Base-by-base conservation (phyloP, 73 alveolate species). In the Loxodes magnus region DNA sequence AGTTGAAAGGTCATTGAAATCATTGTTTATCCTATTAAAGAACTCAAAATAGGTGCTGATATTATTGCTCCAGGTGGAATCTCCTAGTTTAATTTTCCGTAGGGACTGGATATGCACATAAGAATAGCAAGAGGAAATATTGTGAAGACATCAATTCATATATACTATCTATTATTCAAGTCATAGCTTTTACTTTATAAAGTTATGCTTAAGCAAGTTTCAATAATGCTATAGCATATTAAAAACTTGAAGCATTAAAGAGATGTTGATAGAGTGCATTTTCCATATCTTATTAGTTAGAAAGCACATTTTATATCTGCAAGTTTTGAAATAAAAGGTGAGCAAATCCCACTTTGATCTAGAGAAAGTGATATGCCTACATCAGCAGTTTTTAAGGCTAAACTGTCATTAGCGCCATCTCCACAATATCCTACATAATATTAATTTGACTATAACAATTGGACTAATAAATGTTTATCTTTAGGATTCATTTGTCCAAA, bases 401-500 rank as follows among this genome's bases (percentile, higher is more conserved):
- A 81, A 44, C 94, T 75, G 52, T 86, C 97, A 59, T 86, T 86
- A 9, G 97, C 97, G 2, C 97, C 97, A 77, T 86, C 97, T 5
- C 97, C 97, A 49, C 94, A 80, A 94, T 81, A 81, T 20, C 92
- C 84, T 2, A 81, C 64, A 5, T 52, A 56, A 7, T 71, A 64
- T 24, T 75, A 57, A 29, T 64, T 66, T 12, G 49, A 42, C 55
- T 74, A 74, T 10, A 71, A 52, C 12, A 61, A 65, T 58, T 81
- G 64, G 29, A 82, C 75, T 16, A 82, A 68, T 50, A 51, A 46
- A 1, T 90, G 85, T 56, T 87, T 87, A 25, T 87, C 87, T 16
- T 77, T 84, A 15, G 97, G 97, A 26, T 79, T 72, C 93, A 87
- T 77, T 29, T 92, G 43, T 86, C 87, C 52, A 64, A 74, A 9